Evolutionary conservation across 73 alveolate species (phyloP), one percentile per base, ranked within the genome.

Genomic region (Durusdinium trenchii): DNA sequence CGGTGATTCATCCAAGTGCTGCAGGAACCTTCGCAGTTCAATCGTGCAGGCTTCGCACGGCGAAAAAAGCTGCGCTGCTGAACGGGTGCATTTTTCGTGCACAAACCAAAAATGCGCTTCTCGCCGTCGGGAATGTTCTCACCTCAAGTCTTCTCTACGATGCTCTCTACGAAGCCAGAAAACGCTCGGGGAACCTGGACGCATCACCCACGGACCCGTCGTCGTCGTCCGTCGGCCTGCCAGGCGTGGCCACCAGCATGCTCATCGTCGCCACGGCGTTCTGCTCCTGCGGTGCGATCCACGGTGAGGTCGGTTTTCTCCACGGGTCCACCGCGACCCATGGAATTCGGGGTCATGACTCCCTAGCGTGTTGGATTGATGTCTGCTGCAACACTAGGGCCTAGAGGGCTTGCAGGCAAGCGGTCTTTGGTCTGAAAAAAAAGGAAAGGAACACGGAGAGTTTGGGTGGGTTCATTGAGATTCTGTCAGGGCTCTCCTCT

Each of bases 1-100:
- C 9, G 99, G 99, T 45, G 99, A 82, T 69, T 98, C 99, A 47
- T 76, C 99, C 96, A 98, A 40, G 91, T 98, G 99, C 71, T 98
- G 99, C 90, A 98, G 47, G 35, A 98, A 81, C 91, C 99, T 98
- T 38, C 45, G n/a, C n/a, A n/a, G n/a, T n/a, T 23, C 23, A 23
- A 57, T 23, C 23, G 12, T 23, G 32, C 69, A 57, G 32, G 23
- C 23, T 57, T 57, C 84, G n/a, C 52, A 1, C 10, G 4, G 61
- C 52, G 30, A 57, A 12, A 36, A 73, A 54, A 16, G 85, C 28
- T 40, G 5, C 51, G 40, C 16, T 30, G 10, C 35, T 73, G 85
- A 73, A n/a, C 69, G 23, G 12, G 69, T 16, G 12, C 32, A 23
- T 57, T 57, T 1, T 60, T 60, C 30, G n/a, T 32, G 1, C 18